A percentile compares a stretch with the other conserved stretches of the same genome.
Evolutionary conservation across 805 yeast species (phyloP).

Genomic region (Ogataea parapolymorpha): DNA sequence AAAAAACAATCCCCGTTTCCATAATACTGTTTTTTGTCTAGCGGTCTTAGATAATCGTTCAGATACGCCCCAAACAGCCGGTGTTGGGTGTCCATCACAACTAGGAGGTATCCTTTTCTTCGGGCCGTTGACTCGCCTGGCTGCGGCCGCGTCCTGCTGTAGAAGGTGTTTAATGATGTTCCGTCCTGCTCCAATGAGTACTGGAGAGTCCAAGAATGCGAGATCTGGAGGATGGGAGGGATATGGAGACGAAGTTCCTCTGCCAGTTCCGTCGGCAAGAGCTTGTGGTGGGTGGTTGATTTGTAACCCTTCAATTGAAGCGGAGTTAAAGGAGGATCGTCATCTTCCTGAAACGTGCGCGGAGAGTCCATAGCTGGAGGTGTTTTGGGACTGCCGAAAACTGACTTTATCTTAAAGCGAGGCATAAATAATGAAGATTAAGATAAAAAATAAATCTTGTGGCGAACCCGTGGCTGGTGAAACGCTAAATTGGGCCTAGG

Average conservation of each 20-base stretch:
- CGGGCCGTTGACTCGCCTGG: slow-evolving; percentile 33
- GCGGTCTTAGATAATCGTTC: slow-evolving; percentile 69
- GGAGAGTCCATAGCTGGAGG: slow-evolving; percentile 16
- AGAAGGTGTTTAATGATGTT: slow-evolving; percentile 76
- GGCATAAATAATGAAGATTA: slow-evolving; percentile 12
- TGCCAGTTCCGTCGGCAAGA: slow-evolving; percentile 59
- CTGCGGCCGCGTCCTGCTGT: slow-evolving; percentile 50
- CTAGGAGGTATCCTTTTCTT: slow-evolving; percentile 65
- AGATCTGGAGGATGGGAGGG: slow-evolving; percentile 76
- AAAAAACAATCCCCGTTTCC: slow-evolving; percentile 96
- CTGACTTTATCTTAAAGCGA: slow-evolving; percentile 17
- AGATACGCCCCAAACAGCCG: slow-evolving; percentile 74
- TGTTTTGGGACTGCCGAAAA: slow-evolving; percentile 13
- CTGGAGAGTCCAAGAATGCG: slow-evolving; percentile 69
- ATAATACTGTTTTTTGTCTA: slow-evolving; percentile 69
- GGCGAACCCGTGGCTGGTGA: slow-evolving; percentile 10
- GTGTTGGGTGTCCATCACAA: slow-evolving; percentile 62
- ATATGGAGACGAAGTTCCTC: slow-evolving; percentile 68
- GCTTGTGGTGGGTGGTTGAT: slow-evolving; percentile 50
- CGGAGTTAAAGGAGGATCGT: slow-evolving; percentile 50
- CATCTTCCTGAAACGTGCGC: slow-evolving; percentile 7
- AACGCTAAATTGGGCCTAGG: slow-evolving; percentile 1
- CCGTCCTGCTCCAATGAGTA: slow-evolving; percentile 94
- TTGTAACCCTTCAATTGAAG: slow-evolving; percentile 60
- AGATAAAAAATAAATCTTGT: not conserved